These are phyloP conservation scores for Agrocybe pediades DNA, from an alignment of 768 basidiomycete species.

Conservation along the genomic window DNA sequence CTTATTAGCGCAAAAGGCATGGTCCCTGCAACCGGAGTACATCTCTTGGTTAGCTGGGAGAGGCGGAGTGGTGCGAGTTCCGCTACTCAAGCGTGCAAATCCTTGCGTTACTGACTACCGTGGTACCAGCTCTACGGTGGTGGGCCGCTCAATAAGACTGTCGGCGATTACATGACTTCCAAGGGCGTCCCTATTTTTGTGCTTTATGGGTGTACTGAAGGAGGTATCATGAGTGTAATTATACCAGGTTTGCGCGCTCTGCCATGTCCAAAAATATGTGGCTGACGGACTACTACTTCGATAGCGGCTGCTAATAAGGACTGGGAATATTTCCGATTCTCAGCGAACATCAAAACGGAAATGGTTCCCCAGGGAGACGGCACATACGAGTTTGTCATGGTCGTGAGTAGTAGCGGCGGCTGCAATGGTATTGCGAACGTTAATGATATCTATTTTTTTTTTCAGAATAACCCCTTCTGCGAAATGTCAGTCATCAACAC, in stretches of 20 bases:
- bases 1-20: slow-evolving; percentile 1
- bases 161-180: slow-evolving; percentile 7
- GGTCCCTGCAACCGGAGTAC: slow-evolving; percentile 5
- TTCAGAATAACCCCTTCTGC: slow-evolving; percentile 5
- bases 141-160: slow-evolving; percentile 8
- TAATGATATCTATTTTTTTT: background rate
- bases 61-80: slow-evolving; percentile 1
- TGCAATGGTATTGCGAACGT: background rate
- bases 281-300: background rate
- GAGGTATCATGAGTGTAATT: slow-evolving; percentile 5
- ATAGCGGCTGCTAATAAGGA: background rate
- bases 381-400: slow-evolving; percentile 7
- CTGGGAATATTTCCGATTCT: slow-evolving; percentile 10
- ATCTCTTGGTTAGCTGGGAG: slow-evolving; percentile 9
- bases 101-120: background rate
- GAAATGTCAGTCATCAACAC: slow-evolving; percentile 2
- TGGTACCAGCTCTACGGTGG: slow-evolving; percentile 4
- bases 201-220: slow-evolving; percentile 11
- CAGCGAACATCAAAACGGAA: background rate
- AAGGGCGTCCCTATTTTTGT: slow-evolving; percentile 5
- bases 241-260: background rate
- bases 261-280: background rate
- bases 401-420: background rate
- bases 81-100: background rate
- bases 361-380: slow-evolving; percentile 4